Evolutionary conservation across 192 early-diverging fungal genomes (phyloP).

Genomic region (Mortierella alpina): DNA sequence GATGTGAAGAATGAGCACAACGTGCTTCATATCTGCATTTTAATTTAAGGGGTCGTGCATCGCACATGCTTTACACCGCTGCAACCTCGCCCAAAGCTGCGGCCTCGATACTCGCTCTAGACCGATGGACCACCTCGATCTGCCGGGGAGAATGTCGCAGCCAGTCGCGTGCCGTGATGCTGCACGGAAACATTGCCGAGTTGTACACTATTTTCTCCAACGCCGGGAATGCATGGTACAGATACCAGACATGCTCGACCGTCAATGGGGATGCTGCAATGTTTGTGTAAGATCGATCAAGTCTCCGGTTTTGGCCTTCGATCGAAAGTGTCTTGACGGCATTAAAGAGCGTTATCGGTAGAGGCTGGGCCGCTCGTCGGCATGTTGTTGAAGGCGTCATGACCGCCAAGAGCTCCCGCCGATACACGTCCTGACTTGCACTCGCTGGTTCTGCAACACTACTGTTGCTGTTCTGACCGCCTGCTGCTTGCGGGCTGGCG

Average conservation of each 20-base stretch:
- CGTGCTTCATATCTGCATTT: too few species aligned
- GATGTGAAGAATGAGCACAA: too few species aligned
- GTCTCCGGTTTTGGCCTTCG: neutral
- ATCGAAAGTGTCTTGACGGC: conserved; percentile 22
- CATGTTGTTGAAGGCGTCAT: too few species aligned
- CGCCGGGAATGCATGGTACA: conserved; percentile 18
- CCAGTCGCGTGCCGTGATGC: conserved; percentile 1
- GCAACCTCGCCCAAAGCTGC: too few species aligned
- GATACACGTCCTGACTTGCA: too few species aligned
- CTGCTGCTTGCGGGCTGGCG: too few species aligned
- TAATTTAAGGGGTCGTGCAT: too few species aligned
- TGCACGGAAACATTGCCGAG: conserved; percentile 2
- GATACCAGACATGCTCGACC: conserved; percentile 1
- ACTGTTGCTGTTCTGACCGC: too few species aligned
- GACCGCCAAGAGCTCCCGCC: too few species aligned
- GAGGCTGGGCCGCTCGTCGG: neutral
- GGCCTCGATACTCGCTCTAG: neutral
- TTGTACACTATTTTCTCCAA: conserved; percentile 22
- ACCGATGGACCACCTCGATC: neutral
- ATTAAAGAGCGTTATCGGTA: conserved; percentile 9
- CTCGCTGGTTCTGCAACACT: too few species aligned
- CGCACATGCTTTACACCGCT: too few species aligned
- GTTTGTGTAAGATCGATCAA: neutral
- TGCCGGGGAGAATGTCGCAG: conserved; percentile 1
- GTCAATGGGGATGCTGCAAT: neutral